Conservation (phyloP, 768 basidiomycete genomes). For the Sarcodon aspratus region DNA sequence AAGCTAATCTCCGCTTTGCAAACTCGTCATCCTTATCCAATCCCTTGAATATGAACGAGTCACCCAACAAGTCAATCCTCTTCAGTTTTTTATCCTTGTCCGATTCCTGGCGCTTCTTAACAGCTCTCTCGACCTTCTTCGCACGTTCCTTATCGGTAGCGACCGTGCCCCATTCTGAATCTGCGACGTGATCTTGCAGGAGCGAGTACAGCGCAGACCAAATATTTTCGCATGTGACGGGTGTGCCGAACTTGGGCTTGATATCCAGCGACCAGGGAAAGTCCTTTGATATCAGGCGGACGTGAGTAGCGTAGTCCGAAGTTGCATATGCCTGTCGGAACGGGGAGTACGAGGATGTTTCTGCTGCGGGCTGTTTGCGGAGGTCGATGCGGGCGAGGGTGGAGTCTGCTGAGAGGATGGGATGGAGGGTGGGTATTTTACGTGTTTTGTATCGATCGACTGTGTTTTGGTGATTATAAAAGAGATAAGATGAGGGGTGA, state of each 20-base stretch:
- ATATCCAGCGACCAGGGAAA: constrained; percentile 64
- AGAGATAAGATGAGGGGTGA: too few species aligned
- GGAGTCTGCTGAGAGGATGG: constrained; percentile 38
- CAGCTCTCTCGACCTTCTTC: constrained; percentile 36
- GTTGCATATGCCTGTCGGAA: constrained; percentile 23
- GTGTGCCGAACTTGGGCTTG: constrained; percentile 19
- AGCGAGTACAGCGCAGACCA: constrained; percentile 40
- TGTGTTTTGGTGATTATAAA: too few species aligned
- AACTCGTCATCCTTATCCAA: constrained; percentile 50
- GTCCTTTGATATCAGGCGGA: constrained; percentile 46
- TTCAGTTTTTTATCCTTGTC: constrained; percentile 27
- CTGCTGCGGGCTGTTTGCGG: constrained; percentile 27
- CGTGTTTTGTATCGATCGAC: neutral
- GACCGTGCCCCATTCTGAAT: constrained; percentile 60
- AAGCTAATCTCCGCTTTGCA: constrained; percentile 36
- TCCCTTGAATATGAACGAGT: constrained; percentile 46
- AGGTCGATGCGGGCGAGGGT: constrained; percentile 41
- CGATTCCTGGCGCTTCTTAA: constrained; percentile 31
- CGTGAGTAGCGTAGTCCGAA: constrained; percentile 7
- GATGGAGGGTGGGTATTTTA: constrained; percentile 41
- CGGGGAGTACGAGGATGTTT: constrained; percentile 26
- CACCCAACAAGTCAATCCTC: constrained; percentile 58
- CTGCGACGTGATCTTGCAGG: constrained; percentile 42
- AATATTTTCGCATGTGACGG: constrained; percentile 38
- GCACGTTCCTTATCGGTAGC: constrained; percentile 28